Percentiles rank a stretch among this genome's conserved stretches.
Conservation (phyloP, 2,329 filamentous ascomycete species). For the Penicillium sp. region DNA sequence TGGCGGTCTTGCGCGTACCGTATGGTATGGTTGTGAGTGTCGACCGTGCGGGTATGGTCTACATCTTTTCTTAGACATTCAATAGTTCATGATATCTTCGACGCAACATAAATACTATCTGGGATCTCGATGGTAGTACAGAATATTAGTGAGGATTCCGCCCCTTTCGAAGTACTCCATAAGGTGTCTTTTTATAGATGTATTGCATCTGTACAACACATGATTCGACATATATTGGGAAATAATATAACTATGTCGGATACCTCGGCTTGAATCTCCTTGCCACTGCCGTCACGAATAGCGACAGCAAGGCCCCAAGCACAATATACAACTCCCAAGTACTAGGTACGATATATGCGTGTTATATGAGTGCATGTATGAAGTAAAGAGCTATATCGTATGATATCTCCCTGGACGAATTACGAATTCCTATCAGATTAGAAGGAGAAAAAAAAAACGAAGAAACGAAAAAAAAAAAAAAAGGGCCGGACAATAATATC, state of each 20-base stretch:
- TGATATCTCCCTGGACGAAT: no score
- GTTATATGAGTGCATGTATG: no score
- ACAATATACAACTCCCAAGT: no score
- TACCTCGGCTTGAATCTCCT: not conserved
- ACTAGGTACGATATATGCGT: no score
- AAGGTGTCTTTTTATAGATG: not conserved
- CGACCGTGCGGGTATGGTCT: constrained; percentile 84
- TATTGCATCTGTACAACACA: not conserved
- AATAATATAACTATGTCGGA: not conserved
- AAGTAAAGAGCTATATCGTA: no score
- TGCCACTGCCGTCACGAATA: not conserved
- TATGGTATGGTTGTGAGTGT: constrained; percentile 92
- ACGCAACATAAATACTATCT: not conserved
- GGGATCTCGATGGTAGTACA: not conserved
- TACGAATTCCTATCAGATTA: no score
- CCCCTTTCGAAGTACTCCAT: not conserved
- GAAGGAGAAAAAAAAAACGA: no score
- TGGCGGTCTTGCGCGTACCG: constrained; percentile 82
- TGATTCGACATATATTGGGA: not conserved
- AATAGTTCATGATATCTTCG: not conserved
- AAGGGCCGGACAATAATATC: no score
- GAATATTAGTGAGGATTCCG: no score
- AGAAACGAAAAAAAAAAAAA: no score
- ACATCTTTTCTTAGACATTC: constrained; percentile 63
- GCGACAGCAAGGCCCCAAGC: no score